phyloP scores from a whole-genome alignment of 2,329 filamentous ascomycete genomes.

The Acrodontium crateriforme region DNA sequence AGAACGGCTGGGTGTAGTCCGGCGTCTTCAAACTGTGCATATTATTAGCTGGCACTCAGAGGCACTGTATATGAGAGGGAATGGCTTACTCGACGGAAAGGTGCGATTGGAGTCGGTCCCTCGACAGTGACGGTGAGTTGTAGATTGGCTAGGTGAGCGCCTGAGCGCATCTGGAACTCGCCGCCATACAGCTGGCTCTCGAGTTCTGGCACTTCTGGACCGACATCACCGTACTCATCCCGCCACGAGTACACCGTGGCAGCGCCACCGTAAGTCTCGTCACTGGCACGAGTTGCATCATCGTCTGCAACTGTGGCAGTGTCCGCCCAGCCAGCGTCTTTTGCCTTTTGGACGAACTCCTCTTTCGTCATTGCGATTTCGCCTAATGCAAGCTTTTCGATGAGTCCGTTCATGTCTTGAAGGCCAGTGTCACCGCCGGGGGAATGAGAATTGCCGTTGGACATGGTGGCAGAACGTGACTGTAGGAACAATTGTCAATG shows the following conservation, averaged over 20 bases:
- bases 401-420: no score
- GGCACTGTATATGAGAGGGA: no score
- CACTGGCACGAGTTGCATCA: constrained; percentile 7
- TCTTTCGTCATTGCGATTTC: constrained; percentile 4
- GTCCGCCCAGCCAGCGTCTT: constrained; percentile 17
- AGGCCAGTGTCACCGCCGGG: no score
- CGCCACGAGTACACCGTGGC: constrained; percentile 69
- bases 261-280: constrained; percentile 23
- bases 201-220: constrained; percentile 53
- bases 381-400: no score
- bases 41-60: no score
- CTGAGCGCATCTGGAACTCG: constrained; percentile 40
- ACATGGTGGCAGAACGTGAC: no score
- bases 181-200: constrained; percentile 61
- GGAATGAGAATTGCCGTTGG: no score
- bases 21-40: constrained; percentile 53
- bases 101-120: constrained; percentile 32
- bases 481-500: no score
- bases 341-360: constrained; percentile 6
- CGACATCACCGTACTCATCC: constrained; percentile 76
- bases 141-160: constrained; percentile 49
- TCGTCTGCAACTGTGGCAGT: constrained; percentile 16
- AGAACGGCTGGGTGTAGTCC: constrained; percentile 76
- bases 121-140: constrained; percentile 39
- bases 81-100: constrained; percentile 36